Evolutionary conservation across 106 monocot species (phyloP).

Genomic region (Phalaenopsis equestris): DNA sequence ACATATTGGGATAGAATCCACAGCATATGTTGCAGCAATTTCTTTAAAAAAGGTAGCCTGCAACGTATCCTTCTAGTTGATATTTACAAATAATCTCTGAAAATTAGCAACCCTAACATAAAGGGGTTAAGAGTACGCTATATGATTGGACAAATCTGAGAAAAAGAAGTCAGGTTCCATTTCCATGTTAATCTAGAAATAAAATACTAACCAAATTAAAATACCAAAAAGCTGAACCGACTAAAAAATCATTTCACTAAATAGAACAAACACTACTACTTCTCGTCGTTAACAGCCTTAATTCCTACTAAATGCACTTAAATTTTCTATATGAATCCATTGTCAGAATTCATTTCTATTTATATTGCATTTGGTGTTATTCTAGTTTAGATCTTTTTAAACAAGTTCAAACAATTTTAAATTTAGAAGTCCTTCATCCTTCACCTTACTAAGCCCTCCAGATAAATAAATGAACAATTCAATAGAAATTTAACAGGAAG

Average conservation of each 20-base stretch:
- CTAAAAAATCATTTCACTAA: background rate
- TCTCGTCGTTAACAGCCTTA: background rate
- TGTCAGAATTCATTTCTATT: background rate
- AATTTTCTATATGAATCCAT: background rate
- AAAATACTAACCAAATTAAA: background rate
- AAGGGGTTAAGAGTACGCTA: background rate
- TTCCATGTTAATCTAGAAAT: background rate
- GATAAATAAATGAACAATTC: no score
- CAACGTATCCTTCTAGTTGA: background rate
- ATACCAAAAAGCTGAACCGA: background rate
- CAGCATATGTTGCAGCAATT: background rate
- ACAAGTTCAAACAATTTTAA: no score
- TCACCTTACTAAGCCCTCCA: no score
- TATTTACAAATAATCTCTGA: background rate
- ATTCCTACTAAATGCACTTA: background rate
- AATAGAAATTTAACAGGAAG: no score
- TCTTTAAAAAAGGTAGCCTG: slow-evolving; percentile 5
- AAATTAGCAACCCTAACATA: background rate
- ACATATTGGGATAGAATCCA: background rate
- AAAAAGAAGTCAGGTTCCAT: background rate
- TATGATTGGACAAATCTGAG: background rate
- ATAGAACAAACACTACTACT: background rate
- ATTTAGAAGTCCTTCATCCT: no score
- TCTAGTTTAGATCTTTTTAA: no score
- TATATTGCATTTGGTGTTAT: no score